Conservation (phyloP, 805 yeast genomes). For the Naumovozyma castellii region DNA sequence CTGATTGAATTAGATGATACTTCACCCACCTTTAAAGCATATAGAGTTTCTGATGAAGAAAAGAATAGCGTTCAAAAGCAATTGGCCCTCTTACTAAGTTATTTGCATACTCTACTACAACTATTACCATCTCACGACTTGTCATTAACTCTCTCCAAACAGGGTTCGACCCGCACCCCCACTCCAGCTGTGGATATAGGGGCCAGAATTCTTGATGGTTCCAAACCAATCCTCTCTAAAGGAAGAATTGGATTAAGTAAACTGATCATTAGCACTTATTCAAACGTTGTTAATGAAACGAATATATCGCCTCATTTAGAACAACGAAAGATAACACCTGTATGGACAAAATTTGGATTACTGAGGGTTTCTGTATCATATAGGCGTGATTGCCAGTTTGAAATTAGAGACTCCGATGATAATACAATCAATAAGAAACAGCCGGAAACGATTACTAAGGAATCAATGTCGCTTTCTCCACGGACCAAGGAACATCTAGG, state of each 20-base stretch:
- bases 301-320: slow-evolving; percentile 41
- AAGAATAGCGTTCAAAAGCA: slow-evolving; percentile 65
- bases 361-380: slow-evolving; percentile 70
- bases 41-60: slow-evolving; percentile 34
- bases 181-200: slow-evolving; percentile 39
- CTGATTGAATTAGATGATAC: slow-evolving; percentile 60
- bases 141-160: slow-evolving; percentile 34
- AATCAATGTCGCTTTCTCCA: slow-evolving; percentile 22
- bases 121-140: slow-evolving; percentile 66
- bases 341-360: slow-evolving; percentile 67
- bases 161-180: neutral
- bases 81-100: slow-evolving; percentile 63
- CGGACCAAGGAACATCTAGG: slow-evolving; percentile 7
- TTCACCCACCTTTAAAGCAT: slow-evolving; percentile 28
- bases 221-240: slow-evolving; percentile 64
- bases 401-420: slow-evolving; percentile 26
- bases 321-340: slow-evolving; percentile 57
- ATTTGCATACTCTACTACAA: slow-evolving; percentile 55
- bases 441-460: neutral
- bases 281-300: slow-evolving; percentile 30
- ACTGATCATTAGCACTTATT: slow-evolving; percentile 38
- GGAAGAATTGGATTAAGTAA: slow-evolving; percentile 82
- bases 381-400: slow-evolving; percentile 60
- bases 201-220: slow-evolving; percentile 64
- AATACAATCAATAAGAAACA: neutral